These are phyloP conservation scores for Phaseolus lunatus DNA, from an alignment of 306 rosid species.

Conservation along the genomic window DNA sequence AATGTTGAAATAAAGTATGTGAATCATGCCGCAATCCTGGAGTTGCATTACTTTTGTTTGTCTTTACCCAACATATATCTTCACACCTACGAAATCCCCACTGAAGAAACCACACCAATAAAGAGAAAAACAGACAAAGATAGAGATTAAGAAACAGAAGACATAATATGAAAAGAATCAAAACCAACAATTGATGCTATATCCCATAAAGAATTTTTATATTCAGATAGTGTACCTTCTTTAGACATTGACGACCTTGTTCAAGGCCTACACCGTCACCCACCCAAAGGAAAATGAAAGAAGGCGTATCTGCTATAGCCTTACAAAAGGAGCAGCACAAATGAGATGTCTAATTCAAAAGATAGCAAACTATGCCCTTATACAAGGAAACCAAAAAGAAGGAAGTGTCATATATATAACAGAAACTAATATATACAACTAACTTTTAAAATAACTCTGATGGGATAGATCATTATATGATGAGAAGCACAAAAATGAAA, in stretches of 20 bases:
- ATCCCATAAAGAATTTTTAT: background rate
- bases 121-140: conserved; percentile 27
- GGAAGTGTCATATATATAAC: background rate
- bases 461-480: conserved; percentile 23
- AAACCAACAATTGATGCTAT: conserved; percentile 23
- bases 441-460: conserved; percentile 5
- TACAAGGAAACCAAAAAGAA: conserved; percentile 23
- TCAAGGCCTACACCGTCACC: conserved; percentile 99
- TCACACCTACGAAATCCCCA: conserved; percentile 99
- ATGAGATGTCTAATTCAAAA: conserved; percentile 46
- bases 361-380: conserved; percentile 29
- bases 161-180: conserved; percentile 33
- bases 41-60: conserved; percentile 89
- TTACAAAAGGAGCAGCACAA: conserved; percentile 42
- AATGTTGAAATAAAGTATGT: conserved; percentile 97
- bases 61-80: conserved; percentile 99
- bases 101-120: conserved; percentile 58
- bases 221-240: conserved; percentile 69
- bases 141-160: conserved; percentile 23
- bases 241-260: conserved; percentile 99
- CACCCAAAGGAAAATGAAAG: conserved; percentile 99
- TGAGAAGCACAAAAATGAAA: conserved; percentile 21
- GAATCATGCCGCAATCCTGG: conserved; percentile 95
- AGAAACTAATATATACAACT: conserved; percentile 16
- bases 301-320: conserved; percentile 99